Base-by-base conservation (phyloP, 2,329 filamentous ascomycete genomes). In the Fusarium torreyae region DNA sequence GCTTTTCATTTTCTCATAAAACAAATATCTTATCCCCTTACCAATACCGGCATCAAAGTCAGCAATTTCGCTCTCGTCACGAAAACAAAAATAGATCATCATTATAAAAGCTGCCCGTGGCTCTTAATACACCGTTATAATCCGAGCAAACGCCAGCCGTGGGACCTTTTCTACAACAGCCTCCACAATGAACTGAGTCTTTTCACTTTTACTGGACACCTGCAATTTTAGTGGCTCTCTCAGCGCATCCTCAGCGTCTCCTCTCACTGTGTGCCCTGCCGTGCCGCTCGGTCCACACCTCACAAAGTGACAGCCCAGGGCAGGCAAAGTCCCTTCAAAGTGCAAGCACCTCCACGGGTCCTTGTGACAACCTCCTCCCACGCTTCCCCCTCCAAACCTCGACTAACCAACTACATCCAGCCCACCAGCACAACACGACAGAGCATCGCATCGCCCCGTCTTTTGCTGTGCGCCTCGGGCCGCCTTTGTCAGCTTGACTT, bases 311-410 rank as follows among this genome's bases (percentile, higher is more conserved):
- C 57, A 48, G 52, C 38, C 43, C 50, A 63, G 60, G 60, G 58
- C 59, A 63, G 61, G 59, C 59, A 31, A 31, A 31, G 28, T 31
- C 22, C 22, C 22, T 5, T 24, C 28, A 31, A 31, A 31, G 51
- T 33, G 39, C 34, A 57, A 34, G 31, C 22, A 54, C n/a, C 45
- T 46, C 48, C 44, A 50, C 36, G 34, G 57, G 63, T 68, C 69
- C 69, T 74, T 72, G 67, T 72, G 71, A 74, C 71, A 69, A 69
- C 66, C 54, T 63, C 70, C 63, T 73, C 66, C 66, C 62, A 61
- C 46, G 33, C 28, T 45, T 55, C 60, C 73, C 67, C 70, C 69
- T 71, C 73, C 66, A 72, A 65, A 66, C 48, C 49, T 66, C 50
- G 45, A 68, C 57, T 64, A 50, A 54, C 55, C 69, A 65, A 68